Percentiles rank a stretch among this genome's conserved stretches.
phyloP scores from a whole-genome alignment of 2,329 filamentous ascomycete species.

The Pseudogymnoascus sp. region DNA sequence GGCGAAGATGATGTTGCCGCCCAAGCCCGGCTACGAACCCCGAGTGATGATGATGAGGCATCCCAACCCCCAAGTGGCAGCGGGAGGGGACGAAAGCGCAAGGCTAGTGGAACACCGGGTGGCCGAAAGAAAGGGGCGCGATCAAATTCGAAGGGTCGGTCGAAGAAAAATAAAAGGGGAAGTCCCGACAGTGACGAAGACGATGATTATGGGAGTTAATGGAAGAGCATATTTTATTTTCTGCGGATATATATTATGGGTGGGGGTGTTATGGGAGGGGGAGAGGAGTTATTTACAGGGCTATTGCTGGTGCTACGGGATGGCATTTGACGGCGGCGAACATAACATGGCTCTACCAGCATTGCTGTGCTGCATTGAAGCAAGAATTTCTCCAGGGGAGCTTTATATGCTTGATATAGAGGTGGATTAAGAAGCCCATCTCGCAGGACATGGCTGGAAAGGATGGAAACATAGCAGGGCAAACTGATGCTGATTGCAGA shows the following conservation, averaged over 20 bases:
- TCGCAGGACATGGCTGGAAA: slow-evolving; percentile 5
- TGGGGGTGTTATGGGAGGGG: not conserved
- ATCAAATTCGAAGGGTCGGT: slow-evolving; percentile 44
- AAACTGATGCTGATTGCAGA: not conserved
- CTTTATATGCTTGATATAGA: slow-evolving; percentile 3
- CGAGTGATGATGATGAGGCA: slow-evolving; percentile 40
- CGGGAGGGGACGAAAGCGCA: slow-evolving; percentile 29
- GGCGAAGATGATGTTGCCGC: slow-evolving; percentile 54
- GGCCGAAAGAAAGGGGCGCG: slow-evolving; percentile 53
- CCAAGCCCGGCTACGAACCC: slow-evolving; percentile 41
- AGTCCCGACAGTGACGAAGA: slow-evolving; percentile 31
- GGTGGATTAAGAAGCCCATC: slow-evolving; percentile 6
- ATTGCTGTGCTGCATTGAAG: not conserved
- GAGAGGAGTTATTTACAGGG: not conserved
- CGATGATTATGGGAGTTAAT: slow-evolving; percentile 3
- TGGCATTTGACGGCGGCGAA: slow-evolving; percentile 5
- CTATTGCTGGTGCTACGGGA: not conserved
- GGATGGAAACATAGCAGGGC: not conserved
- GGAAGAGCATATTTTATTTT: not conserved
- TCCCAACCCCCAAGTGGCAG: slow-evolving; percentile 45
- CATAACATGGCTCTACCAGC: not conserved
- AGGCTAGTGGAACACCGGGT: slow-evolving; percentile 37
- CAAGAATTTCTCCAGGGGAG: not conserved
- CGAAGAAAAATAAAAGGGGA: slow-evolving; percentile 34
- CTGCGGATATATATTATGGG: not conserved